A percentile compares a stretch with the other conserved stretches of the same genome.
Conservation (phyloP, 257 asterid genomes). For the Solanum lycopersicoides region DNA sequence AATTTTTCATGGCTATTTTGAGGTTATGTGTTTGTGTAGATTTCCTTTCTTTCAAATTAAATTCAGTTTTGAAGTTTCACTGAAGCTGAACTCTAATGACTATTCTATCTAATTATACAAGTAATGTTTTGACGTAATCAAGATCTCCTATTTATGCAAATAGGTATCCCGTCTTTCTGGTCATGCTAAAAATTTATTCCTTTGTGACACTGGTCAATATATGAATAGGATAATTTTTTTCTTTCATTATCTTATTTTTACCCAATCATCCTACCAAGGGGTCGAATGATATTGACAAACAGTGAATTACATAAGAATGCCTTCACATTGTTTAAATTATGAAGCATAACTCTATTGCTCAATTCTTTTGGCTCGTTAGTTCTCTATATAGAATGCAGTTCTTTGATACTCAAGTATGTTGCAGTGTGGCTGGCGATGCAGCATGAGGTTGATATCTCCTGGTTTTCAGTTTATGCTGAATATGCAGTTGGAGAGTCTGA, state of each 20-base stretch:
- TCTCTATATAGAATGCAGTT: neutral
- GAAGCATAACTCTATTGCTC: neutral
- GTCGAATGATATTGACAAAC: neutral
- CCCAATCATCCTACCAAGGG: neutral
- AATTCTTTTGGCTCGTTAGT: neutral
- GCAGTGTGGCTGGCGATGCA: neutral
- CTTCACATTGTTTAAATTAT: neutral
- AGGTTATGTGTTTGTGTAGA: neutral
- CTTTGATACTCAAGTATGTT: neutral
- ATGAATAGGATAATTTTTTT: neutral
- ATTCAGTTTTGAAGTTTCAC: neutral
- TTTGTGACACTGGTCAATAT: neutral
- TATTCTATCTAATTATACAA: neutral
- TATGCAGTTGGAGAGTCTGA: neutral
- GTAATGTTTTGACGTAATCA: neutral
- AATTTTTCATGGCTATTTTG: neutral
- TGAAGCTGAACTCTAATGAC: neutral
- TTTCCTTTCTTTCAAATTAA: neutral
- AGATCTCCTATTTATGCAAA: neutral
- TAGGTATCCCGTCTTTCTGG: neutral
- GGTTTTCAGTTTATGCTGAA: neutral
- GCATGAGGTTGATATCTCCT: neutral
- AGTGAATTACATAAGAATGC: neutral
- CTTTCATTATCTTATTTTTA: neutral
- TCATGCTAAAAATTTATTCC: neutral